These are phyloP conservation scores for Jatropha multifida DNA, from an alignment of 441 rosid genomes.

Conservation along the genomic window DNA sequence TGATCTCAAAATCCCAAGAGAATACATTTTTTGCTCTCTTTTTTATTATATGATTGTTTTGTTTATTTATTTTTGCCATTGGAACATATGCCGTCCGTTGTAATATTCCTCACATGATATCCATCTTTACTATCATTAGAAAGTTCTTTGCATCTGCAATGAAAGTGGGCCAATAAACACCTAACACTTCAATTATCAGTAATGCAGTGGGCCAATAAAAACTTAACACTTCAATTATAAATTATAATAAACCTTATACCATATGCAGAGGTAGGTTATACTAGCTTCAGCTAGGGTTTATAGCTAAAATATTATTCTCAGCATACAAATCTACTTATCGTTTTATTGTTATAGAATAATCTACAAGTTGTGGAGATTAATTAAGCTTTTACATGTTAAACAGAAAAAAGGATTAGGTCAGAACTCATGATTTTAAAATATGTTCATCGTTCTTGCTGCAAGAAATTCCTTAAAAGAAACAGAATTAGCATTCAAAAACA, in stretches of 20 bases:
- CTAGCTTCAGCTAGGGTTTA: constrained; percentile 12
- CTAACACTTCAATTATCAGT: constrained; percentile 14
- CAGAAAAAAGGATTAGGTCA: too few species aligned
- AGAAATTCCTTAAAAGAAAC: too few species aligned
- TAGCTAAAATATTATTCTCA: constrained; percentile 4
- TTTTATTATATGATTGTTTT: not conserved
- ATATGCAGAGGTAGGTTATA: constrained; percentile 10
- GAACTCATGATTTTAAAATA: too few species aligned
- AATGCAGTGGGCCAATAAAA: constrained; percentile 17
- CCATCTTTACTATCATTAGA: constrained; percentile 2
- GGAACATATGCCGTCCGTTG: constrained; percentile 33
- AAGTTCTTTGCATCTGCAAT: constrained; percentile 2
- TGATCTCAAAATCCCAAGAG: constrained; percentile 17
- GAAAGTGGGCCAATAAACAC: constrained; percentile 24
- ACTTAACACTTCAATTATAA: not conserved
- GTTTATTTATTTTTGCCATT: not conserved
- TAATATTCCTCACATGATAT: constrained; percentile 23
- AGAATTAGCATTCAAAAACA: too few species aligned
- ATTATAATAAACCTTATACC: not conserved
- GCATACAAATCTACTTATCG: not conserved
- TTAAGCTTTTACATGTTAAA: not conserved
- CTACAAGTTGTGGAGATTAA: not conserved
- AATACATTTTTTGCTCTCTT: constrained; percentile 9
- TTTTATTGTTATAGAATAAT: not conserved
- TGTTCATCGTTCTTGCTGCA: too few species aligned